Base-by-base conservation (phyloP, 805 yeast genomes). In the Kodamaea kaohsiungensis region DNA sequence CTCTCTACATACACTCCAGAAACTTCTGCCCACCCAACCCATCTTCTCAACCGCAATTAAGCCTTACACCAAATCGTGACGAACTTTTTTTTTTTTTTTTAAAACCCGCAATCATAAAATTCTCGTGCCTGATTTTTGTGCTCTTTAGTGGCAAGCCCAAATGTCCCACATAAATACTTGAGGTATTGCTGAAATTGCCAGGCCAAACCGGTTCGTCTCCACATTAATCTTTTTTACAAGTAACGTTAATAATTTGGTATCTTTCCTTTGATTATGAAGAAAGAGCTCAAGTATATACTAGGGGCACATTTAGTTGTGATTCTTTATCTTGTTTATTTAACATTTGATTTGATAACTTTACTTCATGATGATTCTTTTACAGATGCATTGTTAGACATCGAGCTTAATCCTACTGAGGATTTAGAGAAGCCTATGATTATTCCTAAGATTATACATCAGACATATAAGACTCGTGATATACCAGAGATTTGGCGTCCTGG, bases 381-480 rank as follows among this genome's bases (percentile, higher is more conserved):
- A 13, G 89, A 87, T 64, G 89, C 88, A 0, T 72, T 89, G 19
- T 65, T 82, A 13, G 84, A 84, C 49, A 73, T 75, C 12, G 96
- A 90, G 56, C 65, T 89, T 48, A 83, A 85, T 59, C 86, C 86
- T 1, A 71, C 76, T 5, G 73, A 70, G 33, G 76, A 76, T n/a
- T 65, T 73, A 17, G 71, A 69, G 16, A 73, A 73, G 54, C 84
- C 85, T 8, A 79, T 79, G 55, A 66, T 87, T 39, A 90, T 91
- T 46, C 98, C 98, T 39, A 89, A 88, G 64, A 91, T 91, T 66
- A 91, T 92, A 53, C 98, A 92, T 67, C 98, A 92, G 69, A 92
- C 97, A 12, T 92, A 92, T 71, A 91, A 89, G 67, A 88, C 89
- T 17, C 79, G 75, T 12, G 80, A 85, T 17, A 82, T 91, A 13